Evolutionary conservation across 192 early-diverging fungal species (phyloP).

Genomic region (Coemansia sp.): DNA sequence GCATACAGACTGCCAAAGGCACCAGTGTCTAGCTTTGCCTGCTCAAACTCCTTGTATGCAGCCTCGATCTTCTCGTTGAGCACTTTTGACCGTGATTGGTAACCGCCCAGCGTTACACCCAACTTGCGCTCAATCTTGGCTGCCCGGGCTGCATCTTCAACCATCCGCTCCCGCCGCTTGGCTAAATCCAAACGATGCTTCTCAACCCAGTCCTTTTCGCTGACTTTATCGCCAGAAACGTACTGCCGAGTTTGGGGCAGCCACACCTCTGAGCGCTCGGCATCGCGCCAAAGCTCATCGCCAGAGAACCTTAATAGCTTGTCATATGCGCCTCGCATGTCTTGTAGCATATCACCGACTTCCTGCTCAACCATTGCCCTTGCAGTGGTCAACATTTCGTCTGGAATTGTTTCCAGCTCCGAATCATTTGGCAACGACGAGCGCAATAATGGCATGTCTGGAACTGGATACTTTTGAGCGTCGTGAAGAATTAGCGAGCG

Average conservation of each 20-base stretch:
- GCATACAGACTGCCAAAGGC: slow-evolving; percentile 63
- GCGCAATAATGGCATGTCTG: slow-evolving; percentile 58
- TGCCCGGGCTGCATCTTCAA: slow-evolving; percentile 69
- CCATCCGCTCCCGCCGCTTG: slow-evolving; percentile 65
- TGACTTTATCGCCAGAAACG: neutral
- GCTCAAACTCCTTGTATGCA: slow-evolving; percentile 61
- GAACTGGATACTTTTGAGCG: slow-evolving; percentile 67
- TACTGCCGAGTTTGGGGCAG: slow-evolving; percentile 15
- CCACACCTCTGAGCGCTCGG: slow-evolving; percentile 28
- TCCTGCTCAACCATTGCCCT: slow-evolving; percentile 58
- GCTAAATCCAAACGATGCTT: slow-evolving; percentile 32
- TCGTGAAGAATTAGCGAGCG: slow-evolving; percentile 70
- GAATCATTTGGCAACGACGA: slow-evolving; percentile 11
- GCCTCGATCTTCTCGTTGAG: slow-evolving; percentile 62
- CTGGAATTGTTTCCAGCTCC: slow-evolving; percentile 55
- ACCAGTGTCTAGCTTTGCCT: slow-evolving; percentile 58
- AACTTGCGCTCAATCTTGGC: slow-evolving; percentile 87
- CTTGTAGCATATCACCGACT: slow-evolving; percentile 20
- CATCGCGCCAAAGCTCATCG: slow-evolving; percentile 31
- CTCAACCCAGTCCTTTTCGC: slow-evolving; percentile 19
- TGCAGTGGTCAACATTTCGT: slow-evolving; percentile 61
- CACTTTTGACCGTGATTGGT: slow-evolving; percentile 67
- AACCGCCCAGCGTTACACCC: slow-evolving; percentile 77
- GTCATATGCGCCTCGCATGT: slow-evolving; percentile 11
- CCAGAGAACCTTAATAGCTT: slow-evolving; percentile 15